phyloP scores from a whole-genome alignment of 768 basidiomycete genomes.

The Daedaleopsis nitida region DNA sequence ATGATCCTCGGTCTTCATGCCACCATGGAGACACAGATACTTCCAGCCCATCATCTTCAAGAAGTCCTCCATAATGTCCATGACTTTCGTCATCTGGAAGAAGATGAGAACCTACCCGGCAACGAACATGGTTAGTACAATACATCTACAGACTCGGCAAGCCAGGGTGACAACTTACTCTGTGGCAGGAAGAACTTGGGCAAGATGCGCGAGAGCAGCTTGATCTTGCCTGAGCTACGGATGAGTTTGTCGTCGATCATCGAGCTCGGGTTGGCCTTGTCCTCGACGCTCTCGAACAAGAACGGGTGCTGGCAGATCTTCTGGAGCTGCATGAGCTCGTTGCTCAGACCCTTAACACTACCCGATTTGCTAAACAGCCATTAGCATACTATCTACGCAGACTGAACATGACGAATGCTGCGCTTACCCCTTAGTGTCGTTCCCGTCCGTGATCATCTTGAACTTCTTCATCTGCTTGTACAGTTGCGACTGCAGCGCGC shows the following conservation, averaged over 20 bases:
- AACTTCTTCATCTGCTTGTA: conserved; percentile 99
- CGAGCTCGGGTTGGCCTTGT: conserved; percentile 84
- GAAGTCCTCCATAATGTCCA: conserved; percentile 98
- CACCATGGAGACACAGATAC: conserved; percentile 92
- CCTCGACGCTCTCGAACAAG: conserved; percentile 93
- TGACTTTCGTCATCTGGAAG: conserved; percentile 99
- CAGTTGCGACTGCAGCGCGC: conserved; percentile 85
- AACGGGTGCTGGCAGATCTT: conserved; percentile 99
- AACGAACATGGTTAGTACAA: not conserved
- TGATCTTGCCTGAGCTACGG: no score
- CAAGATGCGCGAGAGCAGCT: no score
- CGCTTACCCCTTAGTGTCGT: conserved; percentile 72
- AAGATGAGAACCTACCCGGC: conserved; percentile 84
- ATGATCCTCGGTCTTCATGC: conserved; percentile 95
- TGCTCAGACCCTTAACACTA: conserved; percentile 88
- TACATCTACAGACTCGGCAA: not conserved
- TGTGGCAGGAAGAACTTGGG: conserved; percentile 53
- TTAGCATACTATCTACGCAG: not conserved
- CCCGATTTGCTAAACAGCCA: conserved; percentile 33
- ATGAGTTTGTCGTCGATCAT: conserved; percentile 66
- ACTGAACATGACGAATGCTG: not conserved
- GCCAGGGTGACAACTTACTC: conserved; percentile 49
- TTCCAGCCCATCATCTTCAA: conserved; percentile 85
- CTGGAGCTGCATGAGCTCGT: conserved; percentile 96
- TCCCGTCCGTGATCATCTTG: conserved; percentile 93